A percentile compares a stretch with the other conserved stretches of the same genome.
phyloP scores from a whole-genome alignment of 192 early-diverging fungal genomes.

The Backusella australiensis region DNA sequence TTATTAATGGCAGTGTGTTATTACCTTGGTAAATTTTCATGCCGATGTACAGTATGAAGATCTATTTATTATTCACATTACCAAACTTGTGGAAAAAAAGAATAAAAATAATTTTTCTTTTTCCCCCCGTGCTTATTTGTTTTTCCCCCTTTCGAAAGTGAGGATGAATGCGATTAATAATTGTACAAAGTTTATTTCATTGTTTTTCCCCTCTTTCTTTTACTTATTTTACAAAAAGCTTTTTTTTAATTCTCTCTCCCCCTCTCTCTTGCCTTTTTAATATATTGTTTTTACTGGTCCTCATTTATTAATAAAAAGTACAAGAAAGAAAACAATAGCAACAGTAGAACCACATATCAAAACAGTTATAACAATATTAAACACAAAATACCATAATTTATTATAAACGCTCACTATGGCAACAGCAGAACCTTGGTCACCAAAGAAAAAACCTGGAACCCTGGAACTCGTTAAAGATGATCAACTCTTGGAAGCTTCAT shows the following conservation, averaged over 20 bases:
- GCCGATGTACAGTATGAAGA: constrained; percentile 18
- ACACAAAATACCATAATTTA: not conserved
- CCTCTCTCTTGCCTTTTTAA: not conserved
- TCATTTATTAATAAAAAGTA: not conserved
- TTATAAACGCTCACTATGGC: not conserved
- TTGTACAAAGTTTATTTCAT: not conserved
- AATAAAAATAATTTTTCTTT: not conserved
- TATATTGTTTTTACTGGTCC: not conserved
- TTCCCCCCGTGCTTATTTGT: not conserved
- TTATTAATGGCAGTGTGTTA: constrained; percentile 34
- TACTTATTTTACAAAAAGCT: not conserved
- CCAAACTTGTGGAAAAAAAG: not conserved
- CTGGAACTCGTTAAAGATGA: not conserved
- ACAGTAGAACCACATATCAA: not conserved
- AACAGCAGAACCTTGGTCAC: not conserved
- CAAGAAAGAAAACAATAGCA: not conserved
- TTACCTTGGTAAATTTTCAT: constrained; percentile 39
- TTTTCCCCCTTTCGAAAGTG: not conserved
- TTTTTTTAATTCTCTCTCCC: not conserved
- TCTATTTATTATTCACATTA: not conserved
- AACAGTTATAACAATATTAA: not conserved
- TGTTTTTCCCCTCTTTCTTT: not conserved
- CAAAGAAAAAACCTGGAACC: not conserved
- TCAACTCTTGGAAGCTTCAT: not conserved
- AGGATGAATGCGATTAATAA: not conserved